Evolutionary conservation across 108 stramenopile genomes (phyloP), one percentile per base, ranked within the genome.

Genomic region (Halocafeteria seosinensis): DNA sequence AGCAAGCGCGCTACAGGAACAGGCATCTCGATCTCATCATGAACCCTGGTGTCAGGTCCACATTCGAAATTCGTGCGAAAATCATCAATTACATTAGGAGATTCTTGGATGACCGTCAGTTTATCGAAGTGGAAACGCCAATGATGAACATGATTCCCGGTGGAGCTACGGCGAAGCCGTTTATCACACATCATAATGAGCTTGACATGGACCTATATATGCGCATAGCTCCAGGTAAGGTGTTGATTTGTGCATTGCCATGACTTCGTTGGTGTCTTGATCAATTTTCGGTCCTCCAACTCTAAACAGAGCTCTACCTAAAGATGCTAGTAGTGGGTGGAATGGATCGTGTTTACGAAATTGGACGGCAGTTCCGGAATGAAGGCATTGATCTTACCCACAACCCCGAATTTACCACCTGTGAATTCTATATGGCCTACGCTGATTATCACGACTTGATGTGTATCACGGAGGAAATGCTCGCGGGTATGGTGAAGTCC

Each of bases 131-230:
- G 37, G 96, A 98, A 73, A 98, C 96, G 25, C 96, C 96, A 66
- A 91, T 91, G 88, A 93, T 98, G 88, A 92, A 94, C 88, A 91
- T 94, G 88, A 87, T 93, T 59, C 87, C 96, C 8, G 96, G 96
- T 28, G 96, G 96, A 23, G 96, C 96, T 31, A 87, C 88, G 8
- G 96, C 96, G 47, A 85, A 83, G 72, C 96, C 96, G 8, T 98
- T 98, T 73, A 81, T 94, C 58, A 98, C 96, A 36, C 84, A 89
- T 78, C 93, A 95, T 85, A 98, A 98, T 68, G 93, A 94, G 64
- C 72, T 98, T 61, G 81, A 85, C 42, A 82, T 90, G 72, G 88
- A 91, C 68, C 73, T 98, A 68, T 94, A 81, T 76, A 83, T 98
- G 84, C 87, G 79, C 64, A 70, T 81, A 17, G 79, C 79, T 21